Conservation (phyloP, 1,284 basidiomycete genomes). For the Leccinum fallax region DNA sequence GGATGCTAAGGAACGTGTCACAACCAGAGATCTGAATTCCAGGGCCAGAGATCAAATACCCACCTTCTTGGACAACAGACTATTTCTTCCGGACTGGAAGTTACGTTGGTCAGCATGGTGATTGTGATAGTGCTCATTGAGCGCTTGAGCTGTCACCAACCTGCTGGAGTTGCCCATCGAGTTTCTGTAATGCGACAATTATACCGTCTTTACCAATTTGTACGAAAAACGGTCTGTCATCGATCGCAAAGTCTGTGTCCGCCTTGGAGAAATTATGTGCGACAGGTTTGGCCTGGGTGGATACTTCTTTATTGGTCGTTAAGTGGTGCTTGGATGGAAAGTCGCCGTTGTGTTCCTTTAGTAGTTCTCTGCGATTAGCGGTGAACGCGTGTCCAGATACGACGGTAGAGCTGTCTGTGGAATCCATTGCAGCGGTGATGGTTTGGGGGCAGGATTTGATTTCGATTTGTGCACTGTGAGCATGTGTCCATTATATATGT, state of each 20-base stretch:
- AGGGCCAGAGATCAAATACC: neutral
- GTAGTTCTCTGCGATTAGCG: constrained; percentile 24
- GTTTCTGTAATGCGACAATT: constrained; percentile 62
- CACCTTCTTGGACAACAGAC: constrained; percentile 54
- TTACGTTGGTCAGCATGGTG: constrained; percentile 3
- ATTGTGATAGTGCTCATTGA: neutral
- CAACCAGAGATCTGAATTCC: constrained; percentile 4
- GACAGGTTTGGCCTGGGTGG: constrained; percentile 3
- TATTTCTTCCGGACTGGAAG: constrained; percentile 52
- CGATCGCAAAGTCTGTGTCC: constrained; percentile 27
- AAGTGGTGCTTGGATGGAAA: constrained; percentile 18
- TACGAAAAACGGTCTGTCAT: constrained; percentile 67
- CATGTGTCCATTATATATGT: neutral
- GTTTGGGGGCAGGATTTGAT: neutral
- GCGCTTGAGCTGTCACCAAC: constrained; percentile 37
- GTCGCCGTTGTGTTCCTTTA: constrained; percentile 21
- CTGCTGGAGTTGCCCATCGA: constrained; percentile 57
- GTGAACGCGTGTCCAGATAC: constrained; percentile 37
- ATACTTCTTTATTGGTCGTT: neutral
- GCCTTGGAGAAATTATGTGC: constrained; percentile 32
- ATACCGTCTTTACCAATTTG: constrained; percentile 65
- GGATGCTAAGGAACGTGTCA: constrained; percentile 43
- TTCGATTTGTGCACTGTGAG: neutral
- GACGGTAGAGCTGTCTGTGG: constrained; percentile 38
- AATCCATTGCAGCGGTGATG: neutral